Conservation (phyloP, 441 rosid genomes). For the Eruca vesicaria region DNA sequence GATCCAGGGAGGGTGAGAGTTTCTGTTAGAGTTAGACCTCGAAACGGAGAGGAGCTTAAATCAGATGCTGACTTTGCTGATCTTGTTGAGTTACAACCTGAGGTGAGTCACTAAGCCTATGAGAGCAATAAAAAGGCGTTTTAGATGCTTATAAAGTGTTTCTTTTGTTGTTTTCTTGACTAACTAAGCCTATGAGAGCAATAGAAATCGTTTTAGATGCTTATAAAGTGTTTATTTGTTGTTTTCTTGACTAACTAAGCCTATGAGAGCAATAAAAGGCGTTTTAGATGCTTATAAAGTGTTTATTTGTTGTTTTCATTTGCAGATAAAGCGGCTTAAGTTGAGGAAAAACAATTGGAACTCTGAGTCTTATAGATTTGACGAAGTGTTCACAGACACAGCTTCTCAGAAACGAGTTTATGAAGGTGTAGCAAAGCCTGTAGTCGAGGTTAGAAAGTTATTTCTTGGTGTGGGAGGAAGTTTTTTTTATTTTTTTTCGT, state of each 20-base stretch:
- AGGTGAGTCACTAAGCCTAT: slow-evolving; percentile 41
- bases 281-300: background rate
- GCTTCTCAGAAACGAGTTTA: slow-evolving; percentile 92
- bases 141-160: background rate
- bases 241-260: background rate
- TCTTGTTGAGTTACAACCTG: slow-evolving; percentile 84
- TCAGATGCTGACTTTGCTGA: slow-evolving; percentile 84
- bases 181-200: background rate
- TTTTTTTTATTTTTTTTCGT: background rate
- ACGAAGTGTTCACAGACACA: slow-evolving; percentile 71
- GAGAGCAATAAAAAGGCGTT: background rate
- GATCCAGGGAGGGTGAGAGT: slow-evolving; percentile 91
- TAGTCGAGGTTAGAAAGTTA: slow-evolving; percentile 70
- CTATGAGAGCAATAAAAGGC: background rate
- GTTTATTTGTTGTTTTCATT: too few species aligned
- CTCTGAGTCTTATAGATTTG: slow-evolving; percentile 82
- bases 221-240: background rate
- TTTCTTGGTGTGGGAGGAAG: background rate
- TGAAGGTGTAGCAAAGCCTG: slow-evolving; percentile 89
- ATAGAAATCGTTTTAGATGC: background rate
- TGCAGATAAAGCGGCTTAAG: slow-evolving; percentile 79
- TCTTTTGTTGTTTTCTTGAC: background rate
- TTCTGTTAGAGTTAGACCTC: slow-evolving; percentile 82
- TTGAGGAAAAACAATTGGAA: slow-evolving; percentile 87
- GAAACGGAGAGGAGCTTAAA: slow-evolving; percentile 64